phyloP scores from a whole-genome alignment of 176 grass and related monocot genomes.

The Saccharum officinarum region DNA sequence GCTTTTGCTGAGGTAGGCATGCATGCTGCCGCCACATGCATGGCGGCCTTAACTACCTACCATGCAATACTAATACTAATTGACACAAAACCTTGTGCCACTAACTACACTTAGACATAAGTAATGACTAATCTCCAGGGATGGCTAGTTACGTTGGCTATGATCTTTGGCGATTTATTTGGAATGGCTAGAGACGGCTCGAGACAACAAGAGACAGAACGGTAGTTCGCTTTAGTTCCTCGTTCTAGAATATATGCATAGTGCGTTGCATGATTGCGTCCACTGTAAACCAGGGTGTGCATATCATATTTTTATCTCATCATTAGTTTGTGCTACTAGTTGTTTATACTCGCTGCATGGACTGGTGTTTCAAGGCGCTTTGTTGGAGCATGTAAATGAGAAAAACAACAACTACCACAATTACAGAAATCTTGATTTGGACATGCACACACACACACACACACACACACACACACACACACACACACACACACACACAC shows the following conservation, averaged over 20 bases:
- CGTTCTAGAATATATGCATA: slow-evolving; percentile 18
- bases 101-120: slow-evolving; percentile 30
- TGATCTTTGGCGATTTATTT: neutral
- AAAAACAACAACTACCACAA: no score
- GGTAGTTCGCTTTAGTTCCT: neutral
- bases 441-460: no score
- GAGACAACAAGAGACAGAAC: slow-evolving; percentile 40
- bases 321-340: neutral
- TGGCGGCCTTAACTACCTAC: slow-evolving; percentile 17
- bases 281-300: neutral
- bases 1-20: slow-evolving; percentile 22
- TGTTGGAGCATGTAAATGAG: neutral
- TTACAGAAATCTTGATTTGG: no score
- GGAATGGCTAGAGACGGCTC: neutral
- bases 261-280: slow-evolving; percentile 33
- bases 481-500: no score
- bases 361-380: neutral
- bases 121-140: slow-evolving; percentile 18
- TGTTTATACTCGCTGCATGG: neutral
- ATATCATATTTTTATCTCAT: neutral
- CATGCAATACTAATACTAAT: neutral
- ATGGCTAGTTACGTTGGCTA: neutral
- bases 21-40: slow-evolving; percentile 24
- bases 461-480: no score
- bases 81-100: slow-evolving; percentile 12